Base-by-base conservation (phyloP, 2,329 filamentous ascomycete species). In the Cladosporium sp. region DNA sequence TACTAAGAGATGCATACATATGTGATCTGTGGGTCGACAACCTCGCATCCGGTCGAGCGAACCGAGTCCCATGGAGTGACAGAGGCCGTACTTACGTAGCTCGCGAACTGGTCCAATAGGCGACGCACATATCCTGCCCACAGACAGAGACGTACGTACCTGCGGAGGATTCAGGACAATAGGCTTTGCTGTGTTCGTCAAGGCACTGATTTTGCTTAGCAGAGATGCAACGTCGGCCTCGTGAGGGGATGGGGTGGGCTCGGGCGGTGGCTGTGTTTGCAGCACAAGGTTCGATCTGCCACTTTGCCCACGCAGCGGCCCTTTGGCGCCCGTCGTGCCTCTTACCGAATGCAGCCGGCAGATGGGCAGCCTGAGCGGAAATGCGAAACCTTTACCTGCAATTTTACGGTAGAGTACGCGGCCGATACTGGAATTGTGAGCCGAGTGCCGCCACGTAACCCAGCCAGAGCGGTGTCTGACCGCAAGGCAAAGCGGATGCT, bases 241-340 rank as follows among this genome's bases (percentile, higher is more conserved):
- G 42, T 17, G 42, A 45, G 45, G 28, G 45, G 28, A 48, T 25
- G 24, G 28, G 28, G 25, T 9, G 13, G 25, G 15, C 45, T 48
- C 45, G 45, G 28, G 45, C 28, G 45, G 45, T 48, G 45, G 45
- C 45, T 48, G 45, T 48, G 45, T 48, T 10, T 24, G 39, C 40
- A 45, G 40, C 13, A 15, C 24, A 15, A 17, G 28, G 44, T 28
- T n/a, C 25, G 28, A 48, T 32, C 45, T 48, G 28, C n/a, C n/a
- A n/a, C n/a, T 19, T 24, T 25, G 24, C 25, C 24, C 45, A 35
- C 24, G 42, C 42, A 25, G 42, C 42, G 42, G 42, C 24, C 40
- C 25, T 45, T 45, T 45, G 7, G 42, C 42, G 42, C 42, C 24
- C 42, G 25, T 22, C 42, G 24, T 45, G 22, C 42, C 8, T 32